Percentiles rank a stretch among this genome's conserved stretches.
Evolutionary conservation across 148 eudicot genomes (phyloP).

Genomic region (Diospyros kaki): DNA sequence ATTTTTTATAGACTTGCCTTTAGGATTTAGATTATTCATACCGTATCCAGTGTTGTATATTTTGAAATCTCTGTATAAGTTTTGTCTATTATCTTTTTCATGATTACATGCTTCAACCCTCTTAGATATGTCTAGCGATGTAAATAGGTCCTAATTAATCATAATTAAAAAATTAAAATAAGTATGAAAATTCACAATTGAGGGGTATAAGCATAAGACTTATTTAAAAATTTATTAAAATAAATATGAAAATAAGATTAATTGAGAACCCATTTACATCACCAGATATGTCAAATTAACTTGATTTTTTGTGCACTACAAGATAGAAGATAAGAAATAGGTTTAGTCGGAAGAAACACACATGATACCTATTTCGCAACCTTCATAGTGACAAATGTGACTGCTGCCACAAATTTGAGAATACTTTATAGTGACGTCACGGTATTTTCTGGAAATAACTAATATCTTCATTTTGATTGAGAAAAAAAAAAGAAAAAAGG

Average conservation of each 20-base stretch:
- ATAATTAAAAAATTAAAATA: too few species aligned
- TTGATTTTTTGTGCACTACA: too few species aligned
- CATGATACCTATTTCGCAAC: background rate
- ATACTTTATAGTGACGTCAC: background rate
- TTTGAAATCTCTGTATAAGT: background rate
- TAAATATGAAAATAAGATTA: too few species aligned
- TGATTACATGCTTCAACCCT: background rate
- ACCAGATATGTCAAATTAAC: too few species aligned
- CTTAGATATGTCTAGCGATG: background rate
- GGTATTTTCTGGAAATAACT: background rate
- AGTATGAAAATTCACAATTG: too few species aligned
- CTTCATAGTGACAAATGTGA: background rate
- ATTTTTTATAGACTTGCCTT: background rate
- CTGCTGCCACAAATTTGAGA: background rate
- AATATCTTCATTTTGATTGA: background rate
- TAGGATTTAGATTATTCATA: background rate
- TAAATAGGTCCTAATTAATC: background rate
- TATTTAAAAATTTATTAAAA: too few species aligned
- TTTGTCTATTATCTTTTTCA: background rate
- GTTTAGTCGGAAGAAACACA: too few species aligned
- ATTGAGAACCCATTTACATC: too few species aligned
- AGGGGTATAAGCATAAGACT: too few species aligned
- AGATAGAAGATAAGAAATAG: too few species aligned
- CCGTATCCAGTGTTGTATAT: background rate
- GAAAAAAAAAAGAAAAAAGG: background rate